phyloP scores from a whole-genome alignment of 352 stramenopile species.

The Pythium utonaiense region DNA sequence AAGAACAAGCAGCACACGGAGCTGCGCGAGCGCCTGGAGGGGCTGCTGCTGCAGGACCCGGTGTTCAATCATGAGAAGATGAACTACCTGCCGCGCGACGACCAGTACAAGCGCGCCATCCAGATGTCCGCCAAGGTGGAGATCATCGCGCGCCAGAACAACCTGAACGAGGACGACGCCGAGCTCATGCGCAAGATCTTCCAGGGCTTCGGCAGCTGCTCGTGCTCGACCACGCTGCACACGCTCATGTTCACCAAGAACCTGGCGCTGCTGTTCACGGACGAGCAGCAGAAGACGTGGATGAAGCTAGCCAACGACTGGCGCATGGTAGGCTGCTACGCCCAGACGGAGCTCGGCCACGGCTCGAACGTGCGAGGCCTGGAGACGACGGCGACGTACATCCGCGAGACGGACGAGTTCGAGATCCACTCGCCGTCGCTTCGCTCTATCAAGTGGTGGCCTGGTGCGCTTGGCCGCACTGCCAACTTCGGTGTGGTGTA shows the following conservation, averaged over 20 bases:
- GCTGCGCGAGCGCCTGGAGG: constrained; percentile 52
- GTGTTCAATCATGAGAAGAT: constrained; percentile 59
- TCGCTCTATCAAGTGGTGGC: constrained; percentile 96
- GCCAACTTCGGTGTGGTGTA: constrained; percentile 89
- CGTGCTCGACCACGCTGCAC: constrained; percentile 54
- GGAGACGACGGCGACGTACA: constrained; percentile 95
- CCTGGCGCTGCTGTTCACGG: constrained; percentile 51
- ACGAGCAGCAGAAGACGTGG: constrained; percentile 69
- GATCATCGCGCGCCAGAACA: constrained; percentile 48
- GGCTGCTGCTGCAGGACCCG: constrained; percentile 50
- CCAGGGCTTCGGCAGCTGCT: constrained; percentile 51
- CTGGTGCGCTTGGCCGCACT: constrained; percentile 91
- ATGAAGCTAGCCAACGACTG: constrained; percentile 64
- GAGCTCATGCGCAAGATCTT: constrained; percentile 52
- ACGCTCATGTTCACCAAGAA: constrained; percentile 78
- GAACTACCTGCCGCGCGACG: constrained; percentile 60
- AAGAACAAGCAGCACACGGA: constrained; percentile 48
- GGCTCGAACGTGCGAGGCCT: constrained; percentile 86
- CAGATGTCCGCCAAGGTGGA: constrained; percentile 58
- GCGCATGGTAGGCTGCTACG: constrained; percentile 81
- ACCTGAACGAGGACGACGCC: constrained; percentile 51
- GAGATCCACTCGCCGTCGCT: constrained; percentile 94
- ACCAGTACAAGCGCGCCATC: constrained; percentile 57
- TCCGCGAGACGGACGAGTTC: constrained; percentile 87
- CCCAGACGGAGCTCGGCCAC: constrained; percentile 88